Evolutionary conservation across 129 eudicot genomes (phyloP).

Genomic region (Helianthus tuberosus): DNA sequence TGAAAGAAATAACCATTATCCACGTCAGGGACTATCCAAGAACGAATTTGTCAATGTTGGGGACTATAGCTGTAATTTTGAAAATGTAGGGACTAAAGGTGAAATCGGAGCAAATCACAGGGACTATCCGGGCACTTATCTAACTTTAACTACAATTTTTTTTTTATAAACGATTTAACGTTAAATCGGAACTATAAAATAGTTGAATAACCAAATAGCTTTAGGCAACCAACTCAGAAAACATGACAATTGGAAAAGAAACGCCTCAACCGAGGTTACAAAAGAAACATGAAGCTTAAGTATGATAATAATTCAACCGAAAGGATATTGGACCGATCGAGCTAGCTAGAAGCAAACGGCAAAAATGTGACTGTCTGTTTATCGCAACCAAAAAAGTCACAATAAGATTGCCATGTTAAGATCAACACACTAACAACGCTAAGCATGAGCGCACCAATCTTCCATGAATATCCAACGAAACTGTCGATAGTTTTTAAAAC

Average conservation of each 20-base stretch:
- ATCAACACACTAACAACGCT: constrained; percentile 11
- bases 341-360: not conserved
- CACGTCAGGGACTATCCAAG: too few species aligned
- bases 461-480: constrained; percentile 17
- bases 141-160: too few species aligned
- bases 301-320: not conserved
- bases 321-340: not conserved
- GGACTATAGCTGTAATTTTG: too few species aligned
- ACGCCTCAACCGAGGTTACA: not conserved
- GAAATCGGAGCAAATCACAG: too few species aligned
- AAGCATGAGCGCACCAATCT: constrained; percentile 19
- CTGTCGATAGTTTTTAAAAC: constrained; percentile 6
- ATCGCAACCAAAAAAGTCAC: constrained; percentile 20
- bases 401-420: constrained; percentile 23
- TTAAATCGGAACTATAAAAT: not conserved
- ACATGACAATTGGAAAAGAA: not conserved
- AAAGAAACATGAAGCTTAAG: not conserved
- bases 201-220: not conserved
- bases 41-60: too few species aligned
- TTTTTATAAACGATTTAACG: not conserved
- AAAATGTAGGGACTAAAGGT: too few species aligned
- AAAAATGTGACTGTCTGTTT: not conserved
- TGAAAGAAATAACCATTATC: too few species aligned
- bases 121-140: too few species aligned
- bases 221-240: not conserved